Evolutionary conservation across 768 basidiomycete species (phyloP).

Genomic region (Termitomyces eurrhizus): DNA sequence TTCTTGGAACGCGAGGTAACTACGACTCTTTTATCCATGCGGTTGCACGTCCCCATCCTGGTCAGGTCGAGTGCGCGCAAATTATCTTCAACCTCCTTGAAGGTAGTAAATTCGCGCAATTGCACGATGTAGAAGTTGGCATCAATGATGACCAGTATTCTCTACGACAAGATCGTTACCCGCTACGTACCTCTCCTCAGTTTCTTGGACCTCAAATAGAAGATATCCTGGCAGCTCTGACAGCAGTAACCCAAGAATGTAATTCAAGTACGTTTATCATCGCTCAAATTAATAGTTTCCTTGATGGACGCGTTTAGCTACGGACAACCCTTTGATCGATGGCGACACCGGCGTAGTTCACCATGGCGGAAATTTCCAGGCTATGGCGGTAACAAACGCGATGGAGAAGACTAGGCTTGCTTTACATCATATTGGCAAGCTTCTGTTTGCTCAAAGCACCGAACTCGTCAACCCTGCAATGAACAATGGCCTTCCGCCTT

Average conservation of each 20-base stretch:
- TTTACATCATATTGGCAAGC: conserved; percentile 65
- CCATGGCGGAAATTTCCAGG: conserved; percentile 88
- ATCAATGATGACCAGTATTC: conserved; percentile 65
- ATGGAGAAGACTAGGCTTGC: conserved; percentile 86
- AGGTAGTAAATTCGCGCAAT: conserved; percentile 55
- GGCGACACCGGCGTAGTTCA: conserved; percentile 60
- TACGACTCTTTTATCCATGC: conserved; percentile 73
- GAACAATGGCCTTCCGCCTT: conserved; percentile 77
- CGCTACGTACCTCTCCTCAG: conserved; percentile 68
- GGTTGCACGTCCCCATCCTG: conserved; percentile 71
- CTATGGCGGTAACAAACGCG: conserved; percentile 70
- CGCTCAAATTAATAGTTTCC: neutral
- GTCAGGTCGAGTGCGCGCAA: conserved; percentile 71
- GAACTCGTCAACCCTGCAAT: conserved; percentile 78
- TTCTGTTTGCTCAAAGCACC: conserved; percentile 66
- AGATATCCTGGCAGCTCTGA: conserved; percentile 61
- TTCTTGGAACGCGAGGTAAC: conserved; percentile 60
- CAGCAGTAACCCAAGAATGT: conserved; percentile 63
- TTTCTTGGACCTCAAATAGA: conserved; percentile 80
- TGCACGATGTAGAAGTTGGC: conserved; percentile 59
- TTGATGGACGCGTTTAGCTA: conserved; percentile 42
- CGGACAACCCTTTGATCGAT: conserved; percentile 80
- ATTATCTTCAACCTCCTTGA: conserved; percentile 60
- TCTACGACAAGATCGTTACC: conserved; percentile 72
- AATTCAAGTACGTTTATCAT: conserved; percentile 62